Base-by-base conservation (phyloP, 129 eudicot species). In the Flaveria robusta region DNA sequence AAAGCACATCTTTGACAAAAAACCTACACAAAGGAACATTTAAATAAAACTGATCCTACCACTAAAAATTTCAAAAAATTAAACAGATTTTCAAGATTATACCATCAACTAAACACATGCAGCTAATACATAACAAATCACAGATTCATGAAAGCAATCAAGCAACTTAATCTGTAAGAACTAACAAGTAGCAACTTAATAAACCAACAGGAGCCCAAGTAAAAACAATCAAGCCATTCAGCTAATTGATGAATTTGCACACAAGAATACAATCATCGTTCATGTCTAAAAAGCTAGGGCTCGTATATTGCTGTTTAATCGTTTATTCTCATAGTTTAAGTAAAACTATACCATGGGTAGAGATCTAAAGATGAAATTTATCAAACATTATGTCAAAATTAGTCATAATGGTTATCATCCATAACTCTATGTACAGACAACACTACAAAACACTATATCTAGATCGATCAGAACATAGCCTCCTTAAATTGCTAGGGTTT, bases 1-100 rank as follows among this genome's bases (percentile, higher is more conserved):
- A 92, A 75, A 20, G 91, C 88, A 86, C 96, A 92, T 92, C 51
- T 22, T 43, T 43, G 47, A 43, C 2, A 43, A 43, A 43, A 42
- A 43, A 43, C 12, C 54, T 58, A 41, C 73, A 68, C 7, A 69
- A 12, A 73, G 9, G 13, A 66, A 73, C 11, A 73, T 20, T 6
- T 7, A 55, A 51, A 24, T 58, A 10, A 58, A 8, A 52, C 59
- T 52, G 56, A 15, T 50, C 5, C 2, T 15, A 50, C 22, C 59
- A 52, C 3, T 7, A 52, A 52, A n/a, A 52, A 52, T 5, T 9
- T 55, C 23, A 20, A 55, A 55, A 8, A 0, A 7, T 7, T 2
- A 19, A 55, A 20, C 62, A 55, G 27, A 55, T 1, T 19, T 55
- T 7, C 13, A 19, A 20, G 62, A 52, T 16, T 18, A n/a, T 18